Conservation (phyloP, 108 stramenopile species). For the Licmophora abbreviata region DNA sequence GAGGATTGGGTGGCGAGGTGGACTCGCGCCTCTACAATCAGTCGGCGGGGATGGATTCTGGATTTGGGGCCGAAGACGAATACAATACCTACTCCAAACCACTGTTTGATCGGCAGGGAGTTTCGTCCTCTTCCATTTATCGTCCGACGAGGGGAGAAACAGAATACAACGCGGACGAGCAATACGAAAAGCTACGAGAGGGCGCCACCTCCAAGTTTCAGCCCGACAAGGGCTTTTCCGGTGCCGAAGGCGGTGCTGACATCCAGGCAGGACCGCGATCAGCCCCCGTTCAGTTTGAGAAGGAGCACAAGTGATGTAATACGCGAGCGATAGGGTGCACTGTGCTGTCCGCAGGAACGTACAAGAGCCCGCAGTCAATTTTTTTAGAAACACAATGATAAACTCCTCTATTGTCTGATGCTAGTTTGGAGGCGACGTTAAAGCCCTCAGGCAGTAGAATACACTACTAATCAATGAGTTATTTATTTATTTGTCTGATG, state of each 20-base stretch:
- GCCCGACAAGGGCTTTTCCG: slow-evolving; percentile 78
- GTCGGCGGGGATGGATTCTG: slow-evolving; percentile 87
- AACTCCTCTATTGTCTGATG: no score
- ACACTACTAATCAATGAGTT: no score
- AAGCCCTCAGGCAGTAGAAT: no score
- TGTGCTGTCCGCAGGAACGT: no score
- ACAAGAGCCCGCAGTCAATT: no score
- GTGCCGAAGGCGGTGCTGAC: slow-evolving; percentile 62
- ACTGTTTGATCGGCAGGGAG: slow-evolving; percentile 81
- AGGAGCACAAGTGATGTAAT: slow-evolving; percentile 22
- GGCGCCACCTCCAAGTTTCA: slow-evolving; percentile 81
- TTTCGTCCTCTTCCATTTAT: slow-evolving; percentile 83
- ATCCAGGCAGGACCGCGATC: slow-evolving; percentile 51
- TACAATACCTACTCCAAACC: slow-evolving; percentile 94
- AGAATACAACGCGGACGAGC: slow-evolving; percentile 72
- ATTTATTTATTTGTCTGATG: no score
- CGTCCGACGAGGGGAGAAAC: slow-evolving; percentile 78
- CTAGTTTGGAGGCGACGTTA: no score
- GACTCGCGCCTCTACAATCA: slow-evolving; percentile 96
- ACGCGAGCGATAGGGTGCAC: no score
- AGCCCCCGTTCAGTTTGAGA: slow-evolving; percentile 88
- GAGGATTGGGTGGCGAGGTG: slow-evolving; percentile 68
- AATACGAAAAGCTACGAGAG: slow-evolving; percentile 60
- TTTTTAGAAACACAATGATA: no score
- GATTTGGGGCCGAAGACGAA: slow-evolving; percentile 97